Percentiles rank a stretch among this genome's conserved stretches.
Evolutionary conservation across 257 asterid genomes (phyloP).

Genomic region (Penstemon barbatus): DNA sequence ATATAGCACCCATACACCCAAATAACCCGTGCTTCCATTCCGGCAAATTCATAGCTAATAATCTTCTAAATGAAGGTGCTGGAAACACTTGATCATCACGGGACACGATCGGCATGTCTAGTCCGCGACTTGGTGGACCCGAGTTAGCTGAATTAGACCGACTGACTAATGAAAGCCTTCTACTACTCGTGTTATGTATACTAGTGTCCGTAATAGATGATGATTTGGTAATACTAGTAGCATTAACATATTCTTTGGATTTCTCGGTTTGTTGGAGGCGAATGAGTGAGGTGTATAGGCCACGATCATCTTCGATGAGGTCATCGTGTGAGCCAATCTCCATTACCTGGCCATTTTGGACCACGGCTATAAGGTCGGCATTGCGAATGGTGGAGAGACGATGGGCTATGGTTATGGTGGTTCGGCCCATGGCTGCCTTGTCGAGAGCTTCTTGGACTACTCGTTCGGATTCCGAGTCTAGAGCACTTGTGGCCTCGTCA

Average conservation of each 20-base stretch:
- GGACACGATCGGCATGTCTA: slow-evolving; percentile 18
- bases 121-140: slow-evolving; percentile 24
- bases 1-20: slow-evolving; percentile 47
- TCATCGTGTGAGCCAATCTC: slow-evolving; percentile 55
- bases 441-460: slow-evolving; percentile 82
- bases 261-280: slow-evolving; percentile 52
- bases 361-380: slow-evolving; percentile 50
- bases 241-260: slow-evolving; percentile 6
- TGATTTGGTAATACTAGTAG: background rate
- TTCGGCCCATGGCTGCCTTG: slow-evolving; percentile 26
- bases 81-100: slow-evolving; percentile 35
- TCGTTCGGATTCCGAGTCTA: slow-evolving; percentile 83
- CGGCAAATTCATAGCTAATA: slow-evolving; percentile 59
- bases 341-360: slow-evolving; percentile 50
- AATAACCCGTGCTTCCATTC: slow-evolving; percentile 57
- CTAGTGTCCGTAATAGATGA: slow-evolving; percentile 22
- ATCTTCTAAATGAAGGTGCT: slow-evolving; percentile 53
- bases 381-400: slow-evolving; percentile 36
- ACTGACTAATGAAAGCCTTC: slow-evolving; percentile 39
- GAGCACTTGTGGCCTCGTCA: slow-evolving; percentile 96
- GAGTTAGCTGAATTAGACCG: slow-evolving; percentile 54
- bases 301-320: slow-evolving; percentile 36
- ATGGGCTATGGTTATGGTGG: slow-evolving; percentile 33
- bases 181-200: slow-evolving; percentile 40
- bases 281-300: slow-evolving; percentile 49